Base-by-base conservation (phyloP, 192 early-diverging fungal genomes). In the Allomyces arbusculus region DNA sequence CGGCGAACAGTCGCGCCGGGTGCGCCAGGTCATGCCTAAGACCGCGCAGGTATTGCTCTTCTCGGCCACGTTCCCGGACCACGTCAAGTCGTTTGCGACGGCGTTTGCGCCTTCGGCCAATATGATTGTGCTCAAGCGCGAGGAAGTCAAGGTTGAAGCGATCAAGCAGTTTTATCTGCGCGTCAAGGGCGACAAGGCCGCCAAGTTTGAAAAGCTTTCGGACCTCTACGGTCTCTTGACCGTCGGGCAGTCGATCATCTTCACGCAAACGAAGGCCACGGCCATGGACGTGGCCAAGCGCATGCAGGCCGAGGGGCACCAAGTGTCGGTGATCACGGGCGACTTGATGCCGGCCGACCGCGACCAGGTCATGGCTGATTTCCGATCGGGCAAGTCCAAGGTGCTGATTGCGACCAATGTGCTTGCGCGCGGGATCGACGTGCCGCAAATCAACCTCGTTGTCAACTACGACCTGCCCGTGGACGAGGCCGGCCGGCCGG, bases 111-210 rank as follows among this genome's bases (percentile, higher is more conserved):
- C 89, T 19, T 71, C 85, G 43, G 89, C 95, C 23, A 90, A 93
- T 75, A 80, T 87, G 76, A 88, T 98, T 69, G 82, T 80, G 0
- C 77, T 98, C 58, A 87, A 87, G 66, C 77, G 80, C 24, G 88
- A 92, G 62, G 95, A 98, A 73, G 75, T 98, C 14, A 90, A 89
- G 1, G 95, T 98, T 10, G 87, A 92, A 25, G 87, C 83, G 7
- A 96, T 98, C 75, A 89, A 89, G 67, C 95, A 99, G 78, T 91
- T 92, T 68, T 99, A 95, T 74, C 90, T 99, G 86, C 89, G 95
- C 75, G 96, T 94, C 75, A 80, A 76, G 62, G 73, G 74, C 66
- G 82, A 80, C 61, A 40, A 40, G 33, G 69, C 82, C n/a, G 85
- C 91, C 74, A 96, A 96, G 74, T 69, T 66, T 7, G 75, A 81